Evolutionary conservation across 305 asterid genomes (phyloP).

Genomic region (Fraxinus greggii): DNA sequence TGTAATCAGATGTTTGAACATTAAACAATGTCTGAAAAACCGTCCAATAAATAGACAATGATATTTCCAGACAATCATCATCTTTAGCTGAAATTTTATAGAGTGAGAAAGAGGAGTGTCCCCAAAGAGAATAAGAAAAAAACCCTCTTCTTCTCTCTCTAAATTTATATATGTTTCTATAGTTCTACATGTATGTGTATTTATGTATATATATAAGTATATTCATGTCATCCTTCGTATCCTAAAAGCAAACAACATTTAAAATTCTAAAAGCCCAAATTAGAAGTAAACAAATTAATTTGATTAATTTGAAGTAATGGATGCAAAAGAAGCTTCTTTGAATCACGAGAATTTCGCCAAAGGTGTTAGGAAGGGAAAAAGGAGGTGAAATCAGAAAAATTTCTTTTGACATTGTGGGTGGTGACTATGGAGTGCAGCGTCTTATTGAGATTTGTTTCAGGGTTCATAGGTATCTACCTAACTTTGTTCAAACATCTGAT

Average conservation of each 20-base stretch:
- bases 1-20: conserved; percentile 82
- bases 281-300: conserved; percentile 6
- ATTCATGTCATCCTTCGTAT: not conserved
- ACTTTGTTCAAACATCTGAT: conserved; percentile 77
- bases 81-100: not conserved
- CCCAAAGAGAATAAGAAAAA: conserved; percentile 32
- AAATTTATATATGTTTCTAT: conserved; percentile 8
- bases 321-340: conserved; percentile 14
- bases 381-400: conserved; percentile 33
- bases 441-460: conserved; percentile 60
- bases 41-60: not conserved
- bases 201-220: not conserved
- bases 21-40: not conserved
- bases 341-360: not conserved
- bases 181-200: not conserved
- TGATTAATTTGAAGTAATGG: conserved; percentile 27
- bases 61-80: not conserved
- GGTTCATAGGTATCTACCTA: conserved; percentile 59
- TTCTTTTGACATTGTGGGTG: conserved; percentile 64
- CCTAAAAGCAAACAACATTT: not conserved
- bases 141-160: conserved; percentile 23
- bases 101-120: conserved; percentile 35
- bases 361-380: conserved; percentile 23
- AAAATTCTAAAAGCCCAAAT: conserved; percentile 6
- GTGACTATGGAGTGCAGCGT: conserved; percentile 57